A percentile compares a stretch with the other conserved stretches of the same genome.
Conservation (phyloP, 176 grass and related monocot genomes). For the Carex scoparia region DNA sequence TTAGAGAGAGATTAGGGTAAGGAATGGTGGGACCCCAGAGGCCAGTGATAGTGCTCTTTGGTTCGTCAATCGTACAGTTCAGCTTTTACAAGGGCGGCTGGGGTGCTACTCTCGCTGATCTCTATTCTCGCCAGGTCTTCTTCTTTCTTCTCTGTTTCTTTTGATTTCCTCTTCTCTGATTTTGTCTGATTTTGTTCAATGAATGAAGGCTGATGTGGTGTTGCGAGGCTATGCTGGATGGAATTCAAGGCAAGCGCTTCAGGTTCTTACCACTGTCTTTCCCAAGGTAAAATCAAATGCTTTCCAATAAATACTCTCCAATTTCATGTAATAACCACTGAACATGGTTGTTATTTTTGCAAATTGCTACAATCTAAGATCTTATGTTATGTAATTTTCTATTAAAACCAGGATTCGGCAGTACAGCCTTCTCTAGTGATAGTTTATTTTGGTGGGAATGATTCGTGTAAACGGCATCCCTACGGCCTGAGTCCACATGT, state of each 20-base stretch:
- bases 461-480: not conserved
- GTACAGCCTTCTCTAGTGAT: not conserved
- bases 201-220: not conserved
- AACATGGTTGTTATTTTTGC: not conserved
- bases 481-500: not conserved
- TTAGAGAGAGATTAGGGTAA: not conserved
- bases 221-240: constrained; percentile 11
- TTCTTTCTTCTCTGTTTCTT: not conserved
- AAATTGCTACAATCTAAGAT: not conserved
- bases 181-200: not conserved
- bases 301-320: no score
- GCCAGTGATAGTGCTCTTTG: constrained; percentile 12
- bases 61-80: constrained; percentile 10
- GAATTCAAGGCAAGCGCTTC: not conserved
- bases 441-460: constrained; percentile 3
- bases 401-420: not conserved
- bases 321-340: no score
- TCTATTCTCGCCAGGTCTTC: constrained; percentile 1
- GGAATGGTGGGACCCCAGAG: constrained; percentile 20
- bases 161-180: not conserved
- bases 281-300: not conserved
- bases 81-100: constrained; percentile 13
- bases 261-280: constrained; percentile 3
- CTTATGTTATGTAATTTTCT: not conserved
- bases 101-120: constrained; percentile 2